Evolutionary conservation across 768 basidiomycete species (phyloP).

Genomic region (Sarcodon aspratus): DNA sequence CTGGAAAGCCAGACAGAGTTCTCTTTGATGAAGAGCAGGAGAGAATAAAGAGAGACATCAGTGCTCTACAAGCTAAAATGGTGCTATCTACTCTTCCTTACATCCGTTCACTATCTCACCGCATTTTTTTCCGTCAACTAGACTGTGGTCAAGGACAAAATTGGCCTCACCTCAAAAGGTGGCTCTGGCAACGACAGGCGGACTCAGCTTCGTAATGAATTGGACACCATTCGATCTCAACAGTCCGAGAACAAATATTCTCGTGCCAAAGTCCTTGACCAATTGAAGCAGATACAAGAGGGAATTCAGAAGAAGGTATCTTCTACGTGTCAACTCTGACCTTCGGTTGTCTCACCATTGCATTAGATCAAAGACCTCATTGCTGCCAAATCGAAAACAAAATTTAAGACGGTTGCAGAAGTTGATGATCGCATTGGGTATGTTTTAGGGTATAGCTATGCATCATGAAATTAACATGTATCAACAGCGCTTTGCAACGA

Average conservation of each 20-base stretch:
- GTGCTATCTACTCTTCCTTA: slow-evolving; percentile 23
- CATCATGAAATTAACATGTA: slow-evolving; percentile 18
- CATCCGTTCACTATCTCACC: not conserved
- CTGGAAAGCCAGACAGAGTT: slow-evolving; percentile 75
- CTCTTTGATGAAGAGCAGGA: slow-evolving; percentile 81
- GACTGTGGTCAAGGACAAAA: slow-evolving; percentile 68
- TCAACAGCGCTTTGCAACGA: slow-evolving; percentile 55
- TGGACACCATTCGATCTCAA: slow-evolving; percentile 65
- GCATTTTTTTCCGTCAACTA: slow-evolving; percentile 15
- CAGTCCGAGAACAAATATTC: slow-evolving; percentile 71
- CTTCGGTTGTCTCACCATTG: slow-evolving; percentile 1
- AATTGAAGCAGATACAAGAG: slow-evolving; percentile 73
- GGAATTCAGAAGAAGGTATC: slow-evolving; percentile 70
- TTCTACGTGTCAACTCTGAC: not conserved
- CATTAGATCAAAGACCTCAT: slow-evolving; percentile 79
- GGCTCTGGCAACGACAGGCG: slow-evolving; percentile 63
- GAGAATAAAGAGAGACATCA: slow-evolving; percentile 73
- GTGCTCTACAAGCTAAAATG: slow-evolving; percentile 65
- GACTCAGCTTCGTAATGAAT: slow-evolving; percentile 62
- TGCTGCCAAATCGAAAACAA: slow-evolving; percentile 61
- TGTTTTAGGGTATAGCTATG: slow-evolving; percentile 12
- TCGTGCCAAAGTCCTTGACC: slow-evolving; percentile 61
- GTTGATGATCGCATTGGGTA: slow-evolving; percentile 83
- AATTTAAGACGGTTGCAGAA: slow-evolving; percentile 75
- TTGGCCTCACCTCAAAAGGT: slow-evolving; percentile 47